phyloP scores from a whole-genome alignment of 129 eudicot species.

The Gnaphalium uliginosum region DNA sequence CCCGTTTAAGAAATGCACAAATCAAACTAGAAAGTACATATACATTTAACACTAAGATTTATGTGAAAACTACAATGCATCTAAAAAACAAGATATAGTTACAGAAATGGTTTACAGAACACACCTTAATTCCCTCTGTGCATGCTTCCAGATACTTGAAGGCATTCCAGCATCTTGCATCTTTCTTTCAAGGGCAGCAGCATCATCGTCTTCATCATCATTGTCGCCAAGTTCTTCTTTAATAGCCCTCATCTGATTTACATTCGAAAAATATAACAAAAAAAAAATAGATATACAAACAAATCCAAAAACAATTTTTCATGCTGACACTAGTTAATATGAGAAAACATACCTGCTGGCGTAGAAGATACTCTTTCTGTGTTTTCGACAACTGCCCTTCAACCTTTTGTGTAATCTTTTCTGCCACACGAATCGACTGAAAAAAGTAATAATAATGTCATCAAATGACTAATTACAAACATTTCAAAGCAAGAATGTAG shows the following conservation, averaged over 20 bases:
- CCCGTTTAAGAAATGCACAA: neutral
- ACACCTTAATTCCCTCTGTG: conserved; percentile 88
- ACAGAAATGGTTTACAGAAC: neutral
- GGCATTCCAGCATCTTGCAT: conserved; percentile 98
- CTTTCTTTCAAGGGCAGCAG: conserved; percentile 88
- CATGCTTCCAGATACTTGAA: conserved; percentile 89
- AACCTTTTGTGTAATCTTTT: conserved; percentile 95
- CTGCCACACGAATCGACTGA: conserved; percentile 94
- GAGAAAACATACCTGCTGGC: conserved; percentile 73
- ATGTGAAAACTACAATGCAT: neutral
- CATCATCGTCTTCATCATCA: conserved; percentile 96
- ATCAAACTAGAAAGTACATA: neutral
- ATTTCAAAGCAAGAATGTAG: neutral
- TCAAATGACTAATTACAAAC: conserved; percentile 8
- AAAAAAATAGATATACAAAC: neutral
- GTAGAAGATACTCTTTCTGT: conserved; percentile 85
- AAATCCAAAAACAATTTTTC: conserved; percentile 7
- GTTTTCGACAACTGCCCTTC: conserved; percentile 94
- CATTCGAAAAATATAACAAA: neutral
- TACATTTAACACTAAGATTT: neutral
- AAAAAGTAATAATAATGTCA: conserved; percentile 22
- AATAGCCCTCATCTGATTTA: conserved; percentile 86
- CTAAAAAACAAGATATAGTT: neutral
- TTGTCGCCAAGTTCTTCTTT: conserved; percentile 98
- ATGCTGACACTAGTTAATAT: conserved; percentile 5